Base-by-base conservation (phyloP, 1,139 yeast species). In the Pichia inconspicua region DNA sequence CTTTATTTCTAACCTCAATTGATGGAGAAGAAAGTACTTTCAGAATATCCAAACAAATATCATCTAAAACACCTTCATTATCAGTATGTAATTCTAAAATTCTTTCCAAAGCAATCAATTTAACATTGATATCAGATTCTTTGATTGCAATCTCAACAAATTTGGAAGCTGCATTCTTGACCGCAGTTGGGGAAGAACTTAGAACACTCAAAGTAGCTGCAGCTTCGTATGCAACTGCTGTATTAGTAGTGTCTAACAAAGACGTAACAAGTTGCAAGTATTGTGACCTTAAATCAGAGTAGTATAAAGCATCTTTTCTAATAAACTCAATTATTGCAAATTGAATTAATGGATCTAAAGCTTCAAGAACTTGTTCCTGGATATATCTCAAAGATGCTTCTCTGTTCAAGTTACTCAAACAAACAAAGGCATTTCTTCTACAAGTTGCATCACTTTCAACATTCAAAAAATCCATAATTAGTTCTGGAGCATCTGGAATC, bases 371-470 rank as follows among this genome's bases (percentile, higher is more conserved):
- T 62, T 84, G 81, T 48, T 82, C 83, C 65, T 85, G 94, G 56
- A 94, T 76, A 65, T 82, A 94, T 54, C 78, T 79, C 60, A 88
- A 77, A 38, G 97, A 95, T 44, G 84, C 81, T 51, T 84, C 92
- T 62, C 97, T 79, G 66, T 86, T 86, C 62, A 94, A 73, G 56
- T 81, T 84, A 41, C 94, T 80, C 55, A 94, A 74, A 54, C 95
- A 88, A 47, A 90, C 83, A 66, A 94, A 94, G 4, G 97, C 97
- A 66, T 94, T 94, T 66, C 98, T 80, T 66, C 87, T 87, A 71
- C 98, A 92, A 34, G 95, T 88, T 35, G 96, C 84, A 65, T 94
- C 98, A 49, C 84, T 79, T 68, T 94, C 99, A 38, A 80, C 84
- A 49, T 73, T 75, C 63, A 92, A 73, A 65, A 89, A 87, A 50